Base-by-base conservation (phyloP, 2,329 filamentous ascomycete species). In the Cryphonectria naterciae region DNA sequence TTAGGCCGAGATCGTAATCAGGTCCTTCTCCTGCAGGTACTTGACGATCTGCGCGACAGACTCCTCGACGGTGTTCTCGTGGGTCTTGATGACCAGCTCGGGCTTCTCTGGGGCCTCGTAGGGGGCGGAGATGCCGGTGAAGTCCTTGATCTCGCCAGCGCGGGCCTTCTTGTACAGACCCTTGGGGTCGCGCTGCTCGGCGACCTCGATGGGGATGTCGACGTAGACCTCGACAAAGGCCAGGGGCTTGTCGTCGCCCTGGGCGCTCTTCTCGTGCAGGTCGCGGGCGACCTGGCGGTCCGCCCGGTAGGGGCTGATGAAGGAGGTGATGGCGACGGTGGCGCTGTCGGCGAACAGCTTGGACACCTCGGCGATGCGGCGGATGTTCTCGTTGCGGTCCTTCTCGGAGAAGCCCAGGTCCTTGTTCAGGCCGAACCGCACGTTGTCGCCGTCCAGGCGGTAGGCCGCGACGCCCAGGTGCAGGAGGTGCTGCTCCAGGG, bases 351-450 rank as follows among this genome's bases (percentile, higher is more conserved):
- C 95, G 83, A 99, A 99, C 75, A 99, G 90, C 83, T 97, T 97
- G 73, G 96, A 94, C 58, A 98, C 95, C 87, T 99, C 95, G 68
- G 93, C 94, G 78, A 99, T 98, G 74, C 96, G 91, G 73, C 96
- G 91, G 80, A 99, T 99, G 85, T 99, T 99, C 87, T 99, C 96
- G 80, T 95, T 97, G 77, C 96, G 91, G 85, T 98, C 95, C 79
- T 90, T 89, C 80, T 97, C 95, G 74, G 90, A 92, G 86, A 98
- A 99, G 22, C 95, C 95, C 15, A 99, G 88, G 85, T 98, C 95
- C 84, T 97, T 97, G 89, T 98, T 99, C 76, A 99, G 88, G 22
- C 96, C 96, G 85, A 98, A 98, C 73, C 96, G 95, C 75, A 99
- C 92, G 83, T 99, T 99, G 88, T 99, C 96, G 78, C 95, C 96